These are phyloP conservation scores for Puccinellia tenuiflora DNA, from an alignment of 176 grass and related monocot genomes.

Conservation along the genomic window DNA sequence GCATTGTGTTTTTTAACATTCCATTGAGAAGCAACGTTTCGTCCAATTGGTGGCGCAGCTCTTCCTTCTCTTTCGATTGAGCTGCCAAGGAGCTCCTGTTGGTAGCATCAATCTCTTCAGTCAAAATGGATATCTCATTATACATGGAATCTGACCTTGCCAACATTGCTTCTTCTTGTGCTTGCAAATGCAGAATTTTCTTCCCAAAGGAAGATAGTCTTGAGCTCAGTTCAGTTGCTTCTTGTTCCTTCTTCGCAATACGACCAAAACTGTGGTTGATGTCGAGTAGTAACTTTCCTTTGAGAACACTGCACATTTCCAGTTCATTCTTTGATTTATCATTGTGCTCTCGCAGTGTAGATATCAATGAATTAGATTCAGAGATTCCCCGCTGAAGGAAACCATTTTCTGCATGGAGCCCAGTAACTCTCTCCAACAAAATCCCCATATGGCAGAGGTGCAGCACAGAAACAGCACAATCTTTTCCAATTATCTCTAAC, in stretches of 20 bases:
- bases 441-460: slow-evolving; percentile 95
- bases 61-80: slow-evolving; percentile 63
- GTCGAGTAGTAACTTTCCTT: slow-evolving; percentile 87
- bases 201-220: slow-evolving; percentile 67
- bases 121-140: slow-evolving; percentile 59
- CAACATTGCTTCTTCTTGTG: slow-evolving; percentile 85
- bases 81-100: slow-evolving; percentile 47
- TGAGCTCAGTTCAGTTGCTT: slow-evolving; percentile 52
- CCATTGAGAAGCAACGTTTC: slow-evolving; percentile 26
- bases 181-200: slow-evolving; percentile 76
- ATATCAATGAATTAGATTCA: slow-evolving; percentile 74
- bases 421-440: slow-evolving; percentile 81
- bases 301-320: slow-evolving; percentile 71
- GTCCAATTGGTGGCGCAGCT: slow-evolving; percentile 39
- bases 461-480: slow-evolving; percentile 87
- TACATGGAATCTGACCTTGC: slow-evolving; percentile 72
- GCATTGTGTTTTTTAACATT: slow-evolving; percentile 44
- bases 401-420: slow-evolving; percentile 73
- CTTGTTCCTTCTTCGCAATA: slow-evolving; percentile 89
- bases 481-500: slow-evolving; percentile 90
- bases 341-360: slow-evolving; percentile 70
- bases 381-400: slow-evolving; percentile 73
- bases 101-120: slow-evolving; percentile 61
- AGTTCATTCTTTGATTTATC: slow-evolving; percentile 72
- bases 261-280: slow-evolving; percentile 76